Percentiles rank a stretch among this genome's conserved stretches.
phyloP scores from a whole-genome alignment of 225 moss, liverwort and hornwort species.

The Bryum argenteum region DNA sequence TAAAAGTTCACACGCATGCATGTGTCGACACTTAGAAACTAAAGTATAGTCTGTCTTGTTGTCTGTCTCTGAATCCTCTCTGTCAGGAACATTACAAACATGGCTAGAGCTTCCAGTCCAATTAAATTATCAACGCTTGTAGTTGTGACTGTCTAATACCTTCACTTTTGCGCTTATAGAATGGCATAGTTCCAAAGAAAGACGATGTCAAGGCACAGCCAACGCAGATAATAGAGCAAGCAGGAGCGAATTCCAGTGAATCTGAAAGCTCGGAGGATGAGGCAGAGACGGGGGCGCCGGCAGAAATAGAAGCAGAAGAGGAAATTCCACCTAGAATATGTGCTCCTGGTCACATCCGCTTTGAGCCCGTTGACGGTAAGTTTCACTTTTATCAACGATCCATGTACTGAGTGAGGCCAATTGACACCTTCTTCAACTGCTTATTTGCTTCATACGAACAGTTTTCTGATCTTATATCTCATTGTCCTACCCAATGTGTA shows the following conservation, averaged over 20 bases:
- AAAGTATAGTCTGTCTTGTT: slow-evolving; percentile 5
- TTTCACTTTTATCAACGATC: slow-evolving; percentile 7
- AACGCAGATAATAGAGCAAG: slow-evolving; percentile 14
- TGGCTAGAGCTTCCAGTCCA: neutral
- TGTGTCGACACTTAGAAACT: neutral
- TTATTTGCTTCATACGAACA: neutral
- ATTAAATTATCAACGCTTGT: neutral
- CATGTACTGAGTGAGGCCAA: neutral
- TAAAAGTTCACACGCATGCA: neutral
- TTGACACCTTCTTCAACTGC: neutral
- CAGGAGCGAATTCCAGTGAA: slow-evolving; percentile 22
- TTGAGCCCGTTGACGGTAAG: slow-evolving; percentile 68
- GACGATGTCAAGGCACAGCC: slow-evolving; percentile 31
- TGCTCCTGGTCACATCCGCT: slow-evolving; percentile 88
- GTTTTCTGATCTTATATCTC: slow-evolving; percentile 15
- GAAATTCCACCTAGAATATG: slow-evolving; percentile 75
- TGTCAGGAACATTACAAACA: neutral
- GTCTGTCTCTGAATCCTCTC: slow-evolving; percentile 3
- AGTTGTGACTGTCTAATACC: neutral
- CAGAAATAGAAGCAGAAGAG: slow-evolving; percentile 65
- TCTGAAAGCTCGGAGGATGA: slow-evolving; percentile 42
- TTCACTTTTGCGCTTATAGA: slow-evolving; percentile 30
- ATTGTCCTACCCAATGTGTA: slow-evolving; percentile 7
- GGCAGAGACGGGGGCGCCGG: slow-evolving; percentile 29
- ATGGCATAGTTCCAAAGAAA: slow-evolving; percentile 27